These are phyloP conservation scores for Epichloe amarillans DNA, from an alignment of 2,329 filamentous ascomycete species.

Conservation along the genomic window DNA sequence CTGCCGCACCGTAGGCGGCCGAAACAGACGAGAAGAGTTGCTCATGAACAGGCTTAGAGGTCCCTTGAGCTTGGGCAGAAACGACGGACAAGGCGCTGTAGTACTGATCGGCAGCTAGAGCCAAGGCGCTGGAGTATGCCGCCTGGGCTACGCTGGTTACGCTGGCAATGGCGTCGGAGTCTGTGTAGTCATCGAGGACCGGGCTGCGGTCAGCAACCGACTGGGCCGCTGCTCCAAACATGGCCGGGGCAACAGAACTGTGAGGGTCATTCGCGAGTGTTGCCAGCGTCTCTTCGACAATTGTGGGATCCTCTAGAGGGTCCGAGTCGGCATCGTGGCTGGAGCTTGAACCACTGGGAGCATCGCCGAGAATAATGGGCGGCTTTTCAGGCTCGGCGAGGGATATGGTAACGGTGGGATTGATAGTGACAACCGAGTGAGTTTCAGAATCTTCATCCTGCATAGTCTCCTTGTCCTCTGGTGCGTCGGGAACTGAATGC, in stretches of 20 bases:
- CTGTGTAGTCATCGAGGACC: constrained; percentile 31
- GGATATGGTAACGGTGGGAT: neutral
- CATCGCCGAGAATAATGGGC: neutral
- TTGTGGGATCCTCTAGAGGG: neutral
- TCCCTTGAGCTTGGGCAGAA: constrained; percentile 54
- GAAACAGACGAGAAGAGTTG: constrained; percentile 57
- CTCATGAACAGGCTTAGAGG: constrained; percentile 55
- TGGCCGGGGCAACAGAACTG: constrained; percentile 20
- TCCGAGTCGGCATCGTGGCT: neutral
- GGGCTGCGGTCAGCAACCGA: constrained; percentile 33
- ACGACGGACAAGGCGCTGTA: constrained; percentile 53
- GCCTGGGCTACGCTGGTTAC: constrained; percentile 34
- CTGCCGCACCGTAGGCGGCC: constrained; percentile 51
- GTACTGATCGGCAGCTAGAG: constrained; percentile 54
- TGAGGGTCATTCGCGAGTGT: constrained; percentile 10
- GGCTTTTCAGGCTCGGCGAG: neutral
- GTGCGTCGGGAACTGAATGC: neutral
- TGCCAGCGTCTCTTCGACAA: neutral
- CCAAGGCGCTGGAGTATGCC: constrained; percentile 52
- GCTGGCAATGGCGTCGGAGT: constrained; percentile 21
- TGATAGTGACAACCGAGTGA: neutral
- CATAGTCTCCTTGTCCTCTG: neutral
- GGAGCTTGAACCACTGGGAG: neutral
- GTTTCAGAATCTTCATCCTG: neutral
- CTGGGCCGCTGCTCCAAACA: constrained; percentile 39